Evolutionary conservation across 495 filamentous ascomycete genomes (phyloP), one percentile per base, ranked within the genome.

Genomic region (Penicillium cosmopolitanum): DNA sequence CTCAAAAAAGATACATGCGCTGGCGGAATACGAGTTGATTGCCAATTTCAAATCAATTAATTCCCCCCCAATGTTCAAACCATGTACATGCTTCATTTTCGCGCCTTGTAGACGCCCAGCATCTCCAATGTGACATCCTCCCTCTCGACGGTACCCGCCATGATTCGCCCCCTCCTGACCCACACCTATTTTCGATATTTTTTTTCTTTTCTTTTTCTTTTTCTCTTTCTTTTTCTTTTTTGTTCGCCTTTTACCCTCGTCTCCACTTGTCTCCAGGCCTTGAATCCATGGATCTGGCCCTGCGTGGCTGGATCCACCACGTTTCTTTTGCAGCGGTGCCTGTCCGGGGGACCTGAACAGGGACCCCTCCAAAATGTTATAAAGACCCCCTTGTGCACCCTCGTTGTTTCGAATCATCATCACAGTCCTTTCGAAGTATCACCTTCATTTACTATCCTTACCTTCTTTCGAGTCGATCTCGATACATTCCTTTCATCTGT

Each of bases 391-490:
- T 43, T 25, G 50, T 42, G 23, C 36, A 16, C 36, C 46, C 56
- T 35, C 10, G 38, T 34, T 43, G 46, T 56, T 56, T 63, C 46
- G 55, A 33, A 66, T 57, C 10, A 52, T 66, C 60, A 63, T 42
- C 50, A 35, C 51, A 59, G 38, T 54, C 51, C 56, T 54, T 60
- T 51, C 40, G 46, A 18, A 66, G 53, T 60, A 52, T 53, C 38
- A 33, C 36, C 53, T 47, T 66, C 57, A 42, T 60, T 61, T 64
- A 28, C 38, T 13, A 36, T n/a, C 53, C 51, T 56, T 53, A 16
- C 55, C 59, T 34, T 66, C 62, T 64, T 42, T 56, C 58, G 68
- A 71, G 68, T 72, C 57, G 53, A 35, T 71, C 63, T 69, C 68
- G 67, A 61, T 53, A 56, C 58, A 58, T 56, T 62, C 60, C 42